phyloP scores from a whole-genome alignment of 2,329 filamentous ascomycete species.

The Penicillium sp. region DNA sequence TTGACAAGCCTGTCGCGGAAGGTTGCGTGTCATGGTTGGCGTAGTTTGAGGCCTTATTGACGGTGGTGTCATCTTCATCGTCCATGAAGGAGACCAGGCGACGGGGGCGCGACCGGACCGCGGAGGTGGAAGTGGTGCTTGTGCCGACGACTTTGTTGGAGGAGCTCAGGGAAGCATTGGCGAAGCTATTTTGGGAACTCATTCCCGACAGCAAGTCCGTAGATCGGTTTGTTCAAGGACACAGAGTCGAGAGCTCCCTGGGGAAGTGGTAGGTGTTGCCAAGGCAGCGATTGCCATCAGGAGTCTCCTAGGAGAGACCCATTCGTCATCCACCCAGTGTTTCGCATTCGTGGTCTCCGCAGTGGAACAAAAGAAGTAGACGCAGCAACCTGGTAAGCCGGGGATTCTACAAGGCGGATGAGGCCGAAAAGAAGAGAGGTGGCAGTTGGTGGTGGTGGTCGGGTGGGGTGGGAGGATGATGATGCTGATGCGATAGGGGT shows the following conservation, averaged over 20 bases:
- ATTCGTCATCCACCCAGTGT: conserved; percentile 40
- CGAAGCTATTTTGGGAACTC: conserved; percentile 45
- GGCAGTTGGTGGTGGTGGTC: neutral
- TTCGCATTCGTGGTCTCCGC: conserved; percentile 30
- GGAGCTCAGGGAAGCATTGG: conserved; percentile 41
- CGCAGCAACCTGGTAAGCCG: conserved; percentile 5
- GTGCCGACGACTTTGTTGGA: conserved; percentile 38
- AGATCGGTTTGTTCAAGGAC: conserved; percentile 20
- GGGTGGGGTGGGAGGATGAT: conserved; percentile 9
- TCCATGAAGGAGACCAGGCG: conserved; percentile 49
- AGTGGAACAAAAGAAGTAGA: conserved; percentile 11
- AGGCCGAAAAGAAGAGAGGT: conserved; percentile 2
- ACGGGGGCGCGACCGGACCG: conserved; percentile 49
- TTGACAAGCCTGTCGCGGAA: conserved; percentile 37
- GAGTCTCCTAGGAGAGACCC: conserved; percentile 37
- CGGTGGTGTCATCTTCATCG: conserved; percentile 34
- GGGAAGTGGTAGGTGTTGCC: conserved; percentile 29
- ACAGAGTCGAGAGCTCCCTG: conserved; percentile 28
- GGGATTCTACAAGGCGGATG: conserved; percentile 3
- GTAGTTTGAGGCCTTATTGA: conserved; percentile 24
- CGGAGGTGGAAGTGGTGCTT: conserved; percentile 41
- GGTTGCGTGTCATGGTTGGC: conserved; percentile 32
- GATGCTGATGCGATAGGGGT: conserved; percentile 24
- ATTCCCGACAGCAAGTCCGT: conserved; percentile 39
- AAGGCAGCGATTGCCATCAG: conserved; percentile 42